phyloP scores from a whole-genome alignment of 352 stramenopile genomes.

The Pythium rishiriense region DNA sequence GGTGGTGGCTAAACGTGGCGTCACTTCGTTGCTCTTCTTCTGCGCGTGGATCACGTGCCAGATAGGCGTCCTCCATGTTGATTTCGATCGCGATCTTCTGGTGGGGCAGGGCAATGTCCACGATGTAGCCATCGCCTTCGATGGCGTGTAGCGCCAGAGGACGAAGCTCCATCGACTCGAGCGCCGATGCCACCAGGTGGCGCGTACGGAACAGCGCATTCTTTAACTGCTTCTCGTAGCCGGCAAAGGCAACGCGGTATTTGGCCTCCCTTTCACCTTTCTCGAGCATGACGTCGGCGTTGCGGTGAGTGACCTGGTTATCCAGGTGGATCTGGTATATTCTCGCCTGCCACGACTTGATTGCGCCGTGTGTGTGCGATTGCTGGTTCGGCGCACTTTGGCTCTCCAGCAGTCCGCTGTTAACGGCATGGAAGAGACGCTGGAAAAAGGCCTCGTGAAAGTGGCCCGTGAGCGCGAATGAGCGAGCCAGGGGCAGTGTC shows the following conservation, averaged over 20 bases:
- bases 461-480: constrained; percentile 49
- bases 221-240: constrained; percentile 50
- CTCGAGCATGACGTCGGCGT: constrained; percentile 37
- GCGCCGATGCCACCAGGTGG: constrained; percentile 53
- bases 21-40: constrained; percentile 15
- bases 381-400: constrained; percentile 27
- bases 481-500: constrained; percentile 47
- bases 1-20: not conserved
- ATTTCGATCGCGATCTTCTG: constrained; percentile 71
- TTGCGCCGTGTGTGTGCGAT: not conserved
- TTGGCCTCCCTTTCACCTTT: constrained; percentile 27
- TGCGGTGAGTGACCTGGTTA: constrained; percentile 38
- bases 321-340: constrained; percentile 73
- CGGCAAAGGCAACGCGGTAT: constrained; percentile 48
- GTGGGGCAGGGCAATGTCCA: constrained; percentile 51
- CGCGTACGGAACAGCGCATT: constrained; percentile 58
- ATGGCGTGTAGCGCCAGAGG: constrained; percentile 20
- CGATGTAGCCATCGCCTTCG: constrained; percentile 39
- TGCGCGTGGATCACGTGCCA: constrained; percentile 11
- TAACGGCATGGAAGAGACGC: constrained; percentile 44
- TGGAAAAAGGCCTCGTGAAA: constrained; percentile 58
- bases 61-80: constrained; percentile 54
- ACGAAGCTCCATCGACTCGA: constrained; percentile 53
- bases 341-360: constrained; percentile 24
- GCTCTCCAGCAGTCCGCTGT: constrained; percentile 42